Conservation (phyloP, 2,329 filamentous ascomycete species). For the Nigrograna mackinnonii region DNA sequence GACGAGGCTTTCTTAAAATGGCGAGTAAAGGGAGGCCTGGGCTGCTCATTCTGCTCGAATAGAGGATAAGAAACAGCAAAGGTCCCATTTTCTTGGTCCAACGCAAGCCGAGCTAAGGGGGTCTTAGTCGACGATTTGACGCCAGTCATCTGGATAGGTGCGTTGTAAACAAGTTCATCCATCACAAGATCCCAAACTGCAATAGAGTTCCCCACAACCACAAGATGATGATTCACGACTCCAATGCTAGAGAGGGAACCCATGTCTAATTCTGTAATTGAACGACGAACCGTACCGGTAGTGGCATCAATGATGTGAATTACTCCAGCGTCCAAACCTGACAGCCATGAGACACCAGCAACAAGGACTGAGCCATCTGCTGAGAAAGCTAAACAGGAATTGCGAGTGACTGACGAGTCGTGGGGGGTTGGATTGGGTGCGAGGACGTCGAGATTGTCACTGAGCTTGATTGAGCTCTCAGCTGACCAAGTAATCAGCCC, state of each 20-base stretch:
- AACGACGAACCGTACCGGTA: slow-evolving; percentile 67
- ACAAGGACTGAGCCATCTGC: slow-evolving; percentile 40
- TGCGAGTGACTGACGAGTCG: slow-evolving; percentile 40
- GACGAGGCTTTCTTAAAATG: slow-evolving; percentile 43
- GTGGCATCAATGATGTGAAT: slow-evolving; percentile 78
- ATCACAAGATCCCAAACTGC: slow-evolving; percentile 83
- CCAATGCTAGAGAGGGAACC: slow-evolving; percentile 68
- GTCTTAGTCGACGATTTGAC: slow-evolving; percentile 40
- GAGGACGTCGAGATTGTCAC: slow-evolving; percentile 37
- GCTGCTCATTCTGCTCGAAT: slow-evolving; percentile 37
- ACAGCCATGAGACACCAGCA: slow-evolving; percentile 34
- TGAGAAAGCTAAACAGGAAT: slow-evolving; percentile 75
- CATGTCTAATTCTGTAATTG: slow-evolving; percentile 69
- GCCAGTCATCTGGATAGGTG: slow-evolving; percentile 53
- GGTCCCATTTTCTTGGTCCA: slow-evolving; percentile 60
- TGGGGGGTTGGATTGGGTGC: slow-evolving; percentile 13
- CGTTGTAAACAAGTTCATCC: slow-evolving; percentile 71
- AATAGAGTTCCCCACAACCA: slow-evolving; percentile 74
- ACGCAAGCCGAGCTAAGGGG: slow-evolving; percentile 64
- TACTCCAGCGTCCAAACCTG: slow-evolving; percentile 56
- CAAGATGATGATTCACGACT: slow-evolving; percentile 73
- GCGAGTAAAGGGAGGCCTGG: slow-evolving; percentile 23
- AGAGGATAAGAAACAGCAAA: slow-evolving; percentile 45
- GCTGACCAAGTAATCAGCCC: slow-evolving; percentile 76
- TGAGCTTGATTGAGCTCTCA: slow-evolving; percentile 55